Evolutionary conservation across 2,329 filamentous ascomycete genomes (phyloP), one percentile per base, ranked within the genome.

Genomic region (Aspergillus hortae): DNA sequence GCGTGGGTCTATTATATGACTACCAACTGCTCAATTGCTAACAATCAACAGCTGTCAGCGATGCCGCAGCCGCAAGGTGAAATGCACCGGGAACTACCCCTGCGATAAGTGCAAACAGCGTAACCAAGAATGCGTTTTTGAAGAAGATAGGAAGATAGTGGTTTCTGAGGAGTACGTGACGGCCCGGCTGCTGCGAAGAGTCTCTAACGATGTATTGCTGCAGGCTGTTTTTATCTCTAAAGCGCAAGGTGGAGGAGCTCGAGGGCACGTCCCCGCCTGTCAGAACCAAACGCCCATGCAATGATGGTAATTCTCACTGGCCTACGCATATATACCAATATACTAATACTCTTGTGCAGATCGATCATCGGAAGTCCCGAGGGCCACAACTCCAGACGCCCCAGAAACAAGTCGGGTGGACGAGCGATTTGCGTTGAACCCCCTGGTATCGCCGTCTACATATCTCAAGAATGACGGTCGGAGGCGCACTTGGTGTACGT

Each of bases 81-180:
- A 69, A 56, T 73, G 70, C 56, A 69, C 67, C 6, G 70, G 68
- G 14, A 56, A 57, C 5, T 62, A 67, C 45, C 70, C 70, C 3
- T 73, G 70, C 53, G 66, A 69, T 44, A 65, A 67, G 19, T 74
- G 71, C 55, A 65, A 56, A 27, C 67, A 69, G 49, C 64, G 70
- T 41, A 65, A 61, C n/a, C 63, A 68, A 10, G 54, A 61, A 4
- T 74, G 71, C 51, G 62, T 61, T 19, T 73, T 73, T 43, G 68
- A 74, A 43, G 66, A 69, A 35, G 71, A 75, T 35, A 69, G 74
- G 32, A 76, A 77, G 52, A 66, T 77, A 21, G 60, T 76, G 6
- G 73, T 77, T 2, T 75, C 74, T 9, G 66, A 69, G 62, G 72
- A 70, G 74, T 74, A 60, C 41, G 19, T 32, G n/a, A 5, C 14